Base-by-base conservation (phyloP, 2,329 filamentous ascomycete genomes). In the Leptographium galeiforme region DNA sequence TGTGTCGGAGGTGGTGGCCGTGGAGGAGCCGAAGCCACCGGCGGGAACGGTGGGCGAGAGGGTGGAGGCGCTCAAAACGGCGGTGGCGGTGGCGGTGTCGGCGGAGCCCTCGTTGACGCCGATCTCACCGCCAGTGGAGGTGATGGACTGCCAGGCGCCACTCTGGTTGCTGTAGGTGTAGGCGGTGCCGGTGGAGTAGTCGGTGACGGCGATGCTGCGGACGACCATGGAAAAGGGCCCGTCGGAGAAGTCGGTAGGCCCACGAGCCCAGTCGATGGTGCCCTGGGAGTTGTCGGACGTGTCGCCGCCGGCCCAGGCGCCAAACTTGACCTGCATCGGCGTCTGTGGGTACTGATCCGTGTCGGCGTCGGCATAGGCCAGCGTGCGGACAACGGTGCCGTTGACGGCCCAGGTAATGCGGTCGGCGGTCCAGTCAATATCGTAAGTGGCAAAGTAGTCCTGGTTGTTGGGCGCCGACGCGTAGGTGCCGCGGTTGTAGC, bases 251-350 rank as follows among this genome's bases (percentile, higher is more conserved):
- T 96, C 82, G 49, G 89, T 95, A 49, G 80, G 77, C 14, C 93
- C 93, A 53, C 85, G 79, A 54, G 93, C 87, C 93, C 93, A 98
- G 59, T 81, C 74, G 62, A 97, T 88, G 16, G 91, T 97, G 55
- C 93, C 93, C 14, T 76, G 67, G 1, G 82, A 64, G 67, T 97
- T 96, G 61, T 74, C 75, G 0, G 88, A 70, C 1, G 57, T 48
- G 67, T 97, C 93, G 61, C 93, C 93, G 63, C 89, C 93, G 52
- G 88, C 83, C 93, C 93, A 98, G 54, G 85, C 74, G 56, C 93
- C 93, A 61, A 97, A 82, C 69, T 91, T 94, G 70, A 97, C 72
- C 69, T 89, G 85, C 89, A 95, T 95, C 5, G 93, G 93, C 1
- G 89, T 89, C 71, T 98, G 93, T 8, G 93, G 93, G 65, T 94